Percentiles rank a stretch among this genome's conserved stretches.
These are phyloP conservation scores for Pseudogymnoascus sp. DNA, from an alignment of 2,329 filamentous ascomycete species.

Conservation along the genomic window DNA sequence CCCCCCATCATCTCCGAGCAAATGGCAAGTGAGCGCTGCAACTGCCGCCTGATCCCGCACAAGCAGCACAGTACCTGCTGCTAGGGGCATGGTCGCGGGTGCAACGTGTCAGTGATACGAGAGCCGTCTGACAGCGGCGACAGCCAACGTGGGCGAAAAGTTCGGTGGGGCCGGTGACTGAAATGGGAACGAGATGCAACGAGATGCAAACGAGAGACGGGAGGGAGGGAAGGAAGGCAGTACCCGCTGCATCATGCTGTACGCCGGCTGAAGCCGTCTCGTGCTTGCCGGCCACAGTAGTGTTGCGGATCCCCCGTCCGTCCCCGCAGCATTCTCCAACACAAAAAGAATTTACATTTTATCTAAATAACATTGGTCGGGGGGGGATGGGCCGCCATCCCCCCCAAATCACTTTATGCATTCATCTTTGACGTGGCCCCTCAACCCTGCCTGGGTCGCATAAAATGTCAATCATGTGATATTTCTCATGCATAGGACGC, in stretches of 20 bases:
- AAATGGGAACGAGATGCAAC: background rate
- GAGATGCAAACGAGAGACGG: background rate
- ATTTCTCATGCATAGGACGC: background rate
- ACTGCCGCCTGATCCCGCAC: background rate
- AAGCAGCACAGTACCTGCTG: background rate
- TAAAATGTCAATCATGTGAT: constrained; percentile 4
- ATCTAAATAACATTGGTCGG: background rate
- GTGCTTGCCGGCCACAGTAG: background rate
- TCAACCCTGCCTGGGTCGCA: background rate
- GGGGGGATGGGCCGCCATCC: background rate
- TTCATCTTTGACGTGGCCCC: background rate
- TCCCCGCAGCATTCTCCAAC: background rate
- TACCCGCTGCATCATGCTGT: constrained; percentile 2
- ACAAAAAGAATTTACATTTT: background rate
- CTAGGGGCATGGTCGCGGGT: background rate
- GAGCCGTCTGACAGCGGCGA: background rate
- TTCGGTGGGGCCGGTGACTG: constrained; percentile 2
- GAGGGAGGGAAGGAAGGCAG: background rate
- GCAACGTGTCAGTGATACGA: constrained; percentile 1
- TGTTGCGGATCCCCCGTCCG: background rate
- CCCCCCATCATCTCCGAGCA: background rate
- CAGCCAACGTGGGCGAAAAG: background rate
- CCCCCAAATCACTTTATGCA: background rate
- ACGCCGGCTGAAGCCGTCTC: background rate
- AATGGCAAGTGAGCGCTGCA: background rate